Percentiles rank a stretch among this genome's conserved stretches.
Conservation (phyloP, 169 alveolate species). For the Besnoitia besnoiti region DNA sequence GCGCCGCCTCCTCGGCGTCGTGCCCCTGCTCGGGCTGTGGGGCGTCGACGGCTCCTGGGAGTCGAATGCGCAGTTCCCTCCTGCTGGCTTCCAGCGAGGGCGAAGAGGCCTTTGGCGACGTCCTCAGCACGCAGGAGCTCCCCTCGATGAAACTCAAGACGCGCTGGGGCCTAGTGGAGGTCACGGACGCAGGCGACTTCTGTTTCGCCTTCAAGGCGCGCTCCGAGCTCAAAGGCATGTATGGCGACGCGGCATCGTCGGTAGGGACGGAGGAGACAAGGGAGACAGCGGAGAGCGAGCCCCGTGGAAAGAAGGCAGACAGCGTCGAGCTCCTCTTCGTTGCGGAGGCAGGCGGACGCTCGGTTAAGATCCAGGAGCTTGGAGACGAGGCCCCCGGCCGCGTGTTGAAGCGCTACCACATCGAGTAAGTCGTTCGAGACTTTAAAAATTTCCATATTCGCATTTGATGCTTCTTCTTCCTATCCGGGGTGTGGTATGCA, state of each 20-base stretch:
- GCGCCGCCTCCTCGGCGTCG: no score
- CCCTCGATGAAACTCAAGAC: not conserved
- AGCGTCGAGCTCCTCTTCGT: not conserved
- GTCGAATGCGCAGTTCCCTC: no score
- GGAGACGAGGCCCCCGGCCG: not conserved
- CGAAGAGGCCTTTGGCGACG: not conserved
- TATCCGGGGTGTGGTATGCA: no score
- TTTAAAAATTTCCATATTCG: not conserved
- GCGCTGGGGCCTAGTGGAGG: slow-evolving; percentile 3
- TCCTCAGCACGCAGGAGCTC: not conserved
- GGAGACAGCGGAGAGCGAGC: not conserved
- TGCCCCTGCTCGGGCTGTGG: not conserved
- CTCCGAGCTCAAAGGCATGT: not conserved
- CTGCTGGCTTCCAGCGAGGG: no score
- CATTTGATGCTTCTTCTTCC: no score
- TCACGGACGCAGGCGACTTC: not conserved
- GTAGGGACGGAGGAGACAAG: not conserved
- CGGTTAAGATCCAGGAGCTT: not conserved
- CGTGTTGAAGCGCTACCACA: not conserved
- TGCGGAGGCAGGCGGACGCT: not conserved
- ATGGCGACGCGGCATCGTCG: not conserved
- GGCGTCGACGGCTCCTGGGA: not conserved
- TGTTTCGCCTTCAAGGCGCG: not conserved
- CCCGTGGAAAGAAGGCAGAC: not conserved
- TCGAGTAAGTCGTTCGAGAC: not conserved